Evolutionary conservation across 495 filamentous ascomycete genomes (phyloP).

Genomic region (Penicillium ochrochloron): DNA sequence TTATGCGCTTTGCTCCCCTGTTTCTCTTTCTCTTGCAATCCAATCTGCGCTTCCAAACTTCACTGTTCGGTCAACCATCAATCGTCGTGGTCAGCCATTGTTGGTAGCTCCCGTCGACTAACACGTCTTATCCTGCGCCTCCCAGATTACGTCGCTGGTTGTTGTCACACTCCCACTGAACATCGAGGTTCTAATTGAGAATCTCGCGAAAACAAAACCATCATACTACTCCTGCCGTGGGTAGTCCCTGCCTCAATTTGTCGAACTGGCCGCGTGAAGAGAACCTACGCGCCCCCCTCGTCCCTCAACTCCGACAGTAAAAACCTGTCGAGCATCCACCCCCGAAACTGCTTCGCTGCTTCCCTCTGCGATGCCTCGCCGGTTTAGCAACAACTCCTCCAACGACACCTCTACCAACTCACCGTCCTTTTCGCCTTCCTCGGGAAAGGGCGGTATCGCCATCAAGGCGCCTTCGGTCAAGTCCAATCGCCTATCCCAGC

Average conservation of each 20-base stretch:
- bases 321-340: slow-evolving; percentile 23
- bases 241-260: slow-evolving; percentile 32
- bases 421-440: slow-evolving; percentile 49
- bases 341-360: slow-evolving; percentile 33
- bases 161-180: slow-evolving; percentile 11
- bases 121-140: background rate
- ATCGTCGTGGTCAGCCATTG: background rate
- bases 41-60: background rate
- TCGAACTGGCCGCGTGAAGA: slow-evolving; percentile 27
- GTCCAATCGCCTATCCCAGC: slow-evolving; percentile 61
- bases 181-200: background rate
- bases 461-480: slow-evolving; percentile 64
- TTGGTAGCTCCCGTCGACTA: background rate
- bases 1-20: slow-evolving; percentile 3
- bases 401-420: slow-evolving; percentile 49
- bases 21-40: slow-evolving; percentile 1
- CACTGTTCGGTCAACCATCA: background rate
- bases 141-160: slow-evolving; percentile 13
- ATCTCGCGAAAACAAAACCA: background rate
- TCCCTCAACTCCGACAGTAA: slow-evolving; percentile 15
- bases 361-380: slow-evolving; percentile 60
- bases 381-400: slow-evolving; percentile 54
- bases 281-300: slow-evolving; percentile 17
- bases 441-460: slow-evolving; percentile 53
- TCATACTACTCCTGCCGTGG: slow-evolving; percentile 13